Evolutionary conservation across 2,329 filamentous ascomycete genomes (phyloP).

Genomic region (Aphanocladium album): DNA sequence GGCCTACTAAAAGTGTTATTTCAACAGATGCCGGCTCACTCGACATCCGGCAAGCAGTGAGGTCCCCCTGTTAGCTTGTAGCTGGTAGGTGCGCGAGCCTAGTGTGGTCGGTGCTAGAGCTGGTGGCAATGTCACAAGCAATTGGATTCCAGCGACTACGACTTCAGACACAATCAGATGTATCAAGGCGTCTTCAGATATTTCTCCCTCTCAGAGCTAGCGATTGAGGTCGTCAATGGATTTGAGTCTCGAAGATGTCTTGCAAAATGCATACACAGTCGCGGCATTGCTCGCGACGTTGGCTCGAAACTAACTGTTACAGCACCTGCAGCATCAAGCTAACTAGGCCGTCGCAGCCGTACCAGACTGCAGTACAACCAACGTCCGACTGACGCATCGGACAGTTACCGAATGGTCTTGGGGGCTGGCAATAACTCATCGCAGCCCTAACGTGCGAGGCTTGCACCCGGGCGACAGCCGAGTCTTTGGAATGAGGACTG

Average conservation of each 20-base stretch:
- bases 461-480: neutral
- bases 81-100: neutral
- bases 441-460: neutral
- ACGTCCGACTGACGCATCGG: conserved; percentile 3
- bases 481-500: neutral
- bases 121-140: neutral
- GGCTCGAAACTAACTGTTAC: neutral
- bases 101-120: neutral
- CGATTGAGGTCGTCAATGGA: neutral
- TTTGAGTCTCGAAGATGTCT: neutral
- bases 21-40: neutral
- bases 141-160: neutral
- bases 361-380: neutral
- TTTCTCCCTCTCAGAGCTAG: neutral
- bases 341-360: neutral
- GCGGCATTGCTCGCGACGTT: neutral
- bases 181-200: neutral
- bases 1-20: neutral
- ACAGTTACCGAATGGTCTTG: neutral
- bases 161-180: neutral
- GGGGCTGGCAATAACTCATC: neutral
- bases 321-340: neutral
- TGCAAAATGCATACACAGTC: neutral
- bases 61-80: neutral
- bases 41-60: neutral